Percentiles rank a stretch among this genome's conserved stretches.
Conservation (phyloP, 2,329 filamentous ascomycete species). For the Ophiostoma quercus region DNA sequence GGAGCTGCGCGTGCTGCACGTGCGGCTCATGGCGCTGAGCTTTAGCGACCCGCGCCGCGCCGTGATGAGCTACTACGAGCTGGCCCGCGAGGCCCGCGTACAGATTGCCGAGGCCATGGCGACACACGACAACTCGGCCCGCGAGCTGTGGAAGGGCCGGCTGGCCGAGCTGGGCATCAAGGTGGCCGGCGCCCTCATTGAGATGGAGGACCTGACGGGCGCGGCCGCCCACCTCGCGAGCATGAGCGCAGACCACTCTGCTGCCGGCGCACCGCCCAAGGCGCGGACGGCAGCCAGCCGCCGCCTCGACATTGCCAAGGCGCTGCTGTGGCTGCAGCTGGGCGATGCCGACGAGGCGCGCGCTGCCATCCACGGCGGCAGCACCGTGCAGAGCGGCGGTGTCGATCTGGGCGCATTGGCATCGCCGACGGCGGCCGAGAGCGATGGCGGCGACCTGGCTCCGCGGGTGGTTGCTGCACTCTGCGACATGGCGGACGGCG, state of each 20-base stretch:
- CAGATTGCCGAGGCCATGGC: conserved; percentile 47
- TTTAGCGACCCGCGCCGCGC: conserved; percentile 79
- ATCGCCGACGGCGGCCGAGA: conserved; percentile 15
- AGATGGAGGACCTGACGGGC: conserved; percentile 82
- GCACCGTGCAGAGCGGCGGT: neutral
- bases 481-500: conserved; percentile 70
- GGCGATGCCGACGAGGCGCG: conserved; percentile 69
- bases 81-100: conserved; percentile 70
- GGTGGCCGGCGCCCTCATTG: conserved; percentile 62
- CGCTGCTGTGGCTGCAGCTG: conserved; percentile 70
- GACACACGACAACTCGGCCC: conserved; percentile 48
- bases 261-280: conserved; percentile 23
- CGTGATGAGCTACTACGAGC: conserved; percentile 85
- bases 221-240: conserved; percentile 67
- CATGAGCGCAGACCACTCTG: conserved; percentile 38
- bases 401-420: neutral
- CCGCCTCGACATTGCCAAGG: conserved; percentile 46
- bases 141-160: conserved; percentile 63
- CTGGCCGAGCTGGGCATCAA: conserved; percentile 69
- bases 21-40: conserved; percentile 78
- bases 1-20: conserved; percentile 75
- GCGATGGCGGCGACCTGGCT: conserved; percentile 37
- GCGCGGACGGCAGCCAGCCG: conserved; percentile 26
- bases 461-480: conserved; percentile 59
- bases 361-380: conserved; percentile 40